Evolutionary conservation across 2,329 filamentous ascomycete genomes (phyloP).

Genomic region (Neofusicoccum ribis): DNA sequence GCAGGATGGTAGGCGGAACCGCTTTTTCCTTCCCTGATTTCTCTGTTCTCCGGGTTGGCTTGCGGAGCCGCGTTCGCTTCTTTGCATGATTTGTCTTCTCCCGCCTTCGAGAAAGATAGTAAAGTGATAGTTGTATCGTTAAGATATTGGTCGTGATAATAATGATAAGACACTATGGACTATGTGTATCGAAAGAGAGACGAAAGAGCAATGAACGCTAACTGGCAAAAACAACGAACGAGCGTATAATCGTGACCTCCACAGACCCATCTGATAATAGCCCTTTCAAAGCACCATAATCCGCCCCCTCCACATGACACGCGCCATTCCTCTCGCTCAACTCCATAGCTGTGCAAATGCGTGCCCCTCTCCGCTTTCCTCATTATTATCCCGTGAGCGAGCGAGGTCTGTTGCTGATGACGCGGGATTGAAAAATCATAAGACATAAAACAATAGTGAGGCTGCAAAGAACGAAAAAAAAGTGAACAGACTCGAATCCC

Average conservation of each 20-base stretch:
- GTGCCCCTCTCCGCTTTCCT: not conserved
- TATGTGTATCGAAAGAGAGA: not conserved
- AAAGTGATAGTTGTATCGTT: not conserved
- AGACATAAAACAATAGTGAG: not conserved
- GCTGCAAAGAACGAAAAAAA: not conserved
- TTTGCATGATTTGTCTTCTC: no score
- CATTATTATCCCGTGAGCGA: not conserved
- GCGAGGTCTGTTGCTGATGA: not conserved
- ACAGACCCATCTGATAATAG: not conserved
- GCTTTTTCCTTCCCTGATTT: no score
- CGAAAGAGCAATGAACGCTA: no score
- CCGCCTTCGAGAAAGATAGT: no score
- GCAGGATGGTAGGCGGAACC: no score
- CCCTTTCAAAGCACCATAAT: no score
- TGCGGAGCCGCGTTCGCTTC: no score
- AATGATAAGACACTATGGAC: conserved; percentile 7
- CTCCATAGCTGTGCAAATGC: not conserved
- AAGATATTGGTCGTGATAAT: not conserved
- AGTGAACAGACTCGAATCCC: not conserved
- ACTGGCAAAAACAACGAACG: not conserved
- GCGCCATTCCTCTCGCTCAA: no score
- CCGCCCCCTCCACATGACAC: no score
- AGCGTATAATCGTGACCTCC: not conserved
- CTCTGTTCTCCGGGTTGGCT: no score
- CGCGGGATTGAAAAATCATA: not conserved